These are phyloP conservation scores for Trichosporon sp. DNA, from an alignment of 1,284 basidiomycete genomes.

Conservation along the genomic window DNA sequence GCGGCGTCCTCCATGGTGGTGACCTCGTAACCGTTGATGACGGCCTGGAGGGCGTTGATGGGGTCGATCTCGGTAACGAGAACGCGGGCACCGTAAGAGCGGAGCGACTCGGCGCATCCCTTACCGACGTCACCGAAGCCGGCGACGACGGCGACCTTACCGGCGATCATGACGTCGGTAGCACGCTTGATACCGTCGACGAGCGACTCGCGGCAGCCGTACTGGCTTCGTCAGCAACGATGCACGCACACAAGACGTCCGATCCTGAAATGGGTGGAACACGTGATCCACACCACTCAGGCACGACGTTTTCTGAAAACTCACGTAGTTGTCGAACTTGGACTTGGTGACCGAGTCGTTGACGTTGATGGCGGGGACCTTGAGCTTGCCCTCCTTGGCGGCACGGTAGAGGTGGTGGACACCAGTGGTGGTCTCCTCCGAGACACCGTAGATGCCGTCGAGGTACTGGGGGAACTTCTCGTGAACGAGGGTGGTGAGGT, in stretches of 20 bases:
- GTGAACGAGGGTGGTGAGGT: constrained; percentile 92
- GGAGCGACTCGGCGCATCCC: constrained; percentile 96
- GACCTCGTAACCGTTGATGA: constrained; percentile 99
- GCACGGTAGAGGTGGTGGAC: constrained; percentile 99
- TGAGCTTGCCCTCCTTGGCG: constrained; percentile 92
- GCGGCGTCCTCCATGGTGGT: constrained; percentile 98
- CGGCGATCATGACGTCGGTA: constrained; percentile 99
- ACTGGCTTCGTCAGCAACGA: constrained; percentile 64
- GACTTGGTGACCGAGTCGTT: constrained; percentile 99
- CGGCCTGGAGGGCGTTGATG: constrained; percentile 99
- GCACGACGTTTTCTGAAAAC: constrained; percentile 23
- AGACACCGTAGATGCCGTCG: constrained; percentile 82
- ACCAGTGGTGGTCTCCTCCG: constrained; percentile 99
- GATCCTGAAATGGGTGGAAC: neutral
- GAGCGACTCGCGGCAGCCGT: constrained; percentile 98
- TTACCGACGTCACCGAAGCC: constrained; percentile 99
- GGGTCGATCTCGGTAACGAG: constrained; percentile 98
- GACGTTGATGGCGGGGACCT: constrained; percentile 99
- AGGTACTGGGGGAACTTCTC: constrained; percentile 93
- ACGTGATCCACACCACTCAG: neutral
- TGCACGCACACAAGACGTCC: neutral
- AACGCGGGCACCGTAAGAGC: constrained; percentile 94
- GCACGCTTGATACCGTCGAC: constrained; percentile 99
- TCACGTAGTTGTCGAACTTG: constrained; percentile 77
- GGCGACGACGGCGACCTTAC: constrained; percentile 97